A percentile compares a stretch with the other conserved stretches of the same genome.
phyloP scores from a whole-genome alignment of 2,329 filamentous ascomycete genomes.

The Dryadomyces quercivorus region DNA sequence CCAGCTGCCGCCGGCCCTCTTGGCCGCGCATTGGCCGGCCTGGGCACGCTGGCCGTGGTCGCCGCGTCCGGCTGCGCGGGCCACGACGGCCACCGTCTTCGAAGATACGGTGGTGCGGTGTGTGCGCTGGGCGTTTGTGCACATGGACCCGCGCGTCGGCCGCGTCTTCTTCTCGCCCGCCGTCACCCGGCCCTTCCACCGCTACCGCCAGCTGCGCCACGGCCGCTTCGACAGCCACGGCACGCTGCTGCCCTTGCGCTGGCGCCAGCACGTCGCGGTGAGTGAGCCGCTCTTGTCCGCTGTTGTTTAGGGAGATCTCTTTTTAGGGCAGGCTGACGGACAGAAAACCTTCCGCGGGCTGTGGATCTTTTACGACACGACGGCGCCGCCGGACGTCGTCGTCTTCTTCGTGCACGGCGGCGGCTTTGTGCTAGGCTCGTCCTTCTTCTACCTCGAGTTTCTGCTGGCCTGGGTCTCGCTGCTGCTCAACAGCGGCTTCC shows the following conservation, averaged over 20 bases:
- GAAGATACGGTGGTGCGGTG: slow-evolving; percentile 68
- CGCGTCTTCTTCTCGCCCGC: slow-evolving; percentile 66
- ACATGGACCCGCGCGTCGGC: slow-evolving; percentile 55
- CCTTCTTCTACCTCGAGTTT: slow-evolving; percentile 78
- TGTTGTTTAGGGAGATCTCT: too few relatives aligned
- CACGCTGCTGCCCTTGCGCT: slow-evolving; percentile 42
- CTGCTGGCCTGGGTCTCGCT: slow-evolving; percentile 59
- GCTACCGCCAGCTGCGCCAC: slow-evolving; percentile 64
- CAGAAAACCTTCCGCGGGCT: slow-evolving; percentile 43
- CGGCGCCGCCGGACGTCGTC: slow-evolving; percentile 57
- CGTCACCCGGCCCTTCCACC: slow-evolving; percentile 61
- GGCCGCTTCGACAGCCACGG: slow-evolving; percentile 36
- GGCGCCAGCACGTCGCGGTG: slow-evolving; percentile 42
- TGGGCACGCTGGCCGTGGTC: slow-evolving; percentile 21
- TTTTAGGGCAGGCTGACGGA: too few relatives aligned
- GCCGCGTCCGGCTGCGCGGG: too few relatives aligned
- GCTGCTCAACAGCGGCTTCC: slow-evolving; percentile 35
- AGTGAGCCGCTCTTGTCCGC: too few relatives aligned
- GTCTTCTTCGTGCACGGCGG: slow-evolving; percentile 76
- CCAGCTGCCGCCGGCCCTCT: slow-evolving; percentile 43
- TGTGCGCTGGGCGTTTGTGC: slow-evolving; percentile 65
- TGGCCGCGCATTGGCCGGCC: slow-evolving; percentile 36
- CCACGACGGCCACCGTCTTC: slow-evolving; percentile 38
- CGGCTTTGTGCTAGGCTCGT: slow-evolving; percentile 72
- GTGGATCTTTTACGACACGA: slow-evolving; percentile 54